These are phyloP conservation scores for Calonectria multiphialidica DNA, from an alignment of 2,329 filamentous ascomycete species.

Conservation along the genomic window DNA sequence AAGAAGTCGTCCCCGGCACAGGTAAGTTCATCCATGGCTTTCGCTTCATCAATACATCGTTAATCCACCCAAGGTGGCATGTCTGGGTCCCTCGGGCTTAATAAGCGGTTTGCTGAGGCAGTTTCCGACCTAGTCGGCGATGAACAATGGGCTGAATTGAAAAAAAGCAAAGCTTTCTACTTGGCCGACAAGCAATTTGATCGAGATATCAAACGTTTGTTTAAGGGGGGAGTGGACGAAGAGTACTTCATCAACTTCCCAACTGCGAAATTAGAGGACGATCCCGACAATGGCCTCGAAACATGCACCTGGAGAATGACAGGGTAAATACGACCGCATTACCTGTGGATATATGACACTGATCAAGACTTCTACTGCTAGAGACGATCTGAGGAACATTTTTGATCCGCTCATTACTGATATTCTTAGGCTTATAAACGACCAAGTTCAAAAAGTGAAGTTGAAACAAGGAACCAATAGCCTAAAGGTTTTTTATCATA, in stretches of 20 bases:
- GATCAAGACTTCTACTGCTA: not conserved
- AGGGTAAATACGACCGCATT: conserved; percentile 9
- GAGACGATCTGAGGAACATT: conserved; percentile 9
- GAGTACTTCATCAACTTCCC: conserved; percentile 36
- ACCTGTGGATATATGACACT: not conserved
- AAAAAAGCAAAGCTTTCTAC: conserved; percentile 22
- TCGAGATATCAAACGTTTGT: conserved; percentile 33
- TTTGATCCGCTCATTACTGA: conserved; percentile 37
- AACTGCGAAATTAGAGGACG: conserved; percentile 32
- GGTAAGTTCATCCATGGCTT: conserved; percentile 22
- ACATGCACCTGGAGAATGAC: conserved; percentile 34
- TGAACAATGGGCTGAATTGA: conserved; percentile 17
- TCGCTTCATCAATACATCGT: not conserved
- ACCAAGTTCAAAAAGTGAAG: conserved; percentile 29
- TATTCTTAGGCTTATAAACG: conserved; percentile 32
- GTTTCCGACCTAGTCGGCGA: conserved; percentile 34
- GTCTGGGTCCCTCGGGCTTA: conserved; percentile 40
- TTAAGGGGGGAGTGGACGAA: conserved; percentile 23
- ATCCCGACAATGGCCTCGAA: conserved; percentile 18
- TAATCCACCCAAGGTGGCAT: conserved; percentile 28
- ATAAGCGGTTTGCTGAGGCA: conserved; percentile 31
- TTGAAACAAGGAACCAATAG: conserved; percentile 15
- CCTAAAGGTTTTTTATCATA: conserved; percentile 6
- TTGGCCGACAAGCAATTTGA: conserved; percentile 32
- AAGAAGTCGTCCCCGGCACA: conserved; percentile 40